A percentile compares a stretch with the other conserved stretches of the same genome.
These are phyloP conservation scores for Bifiguratus adelaidae DNA, from an alignment of 192 early-diverging fungal genomes.

Conservation along the genomic window DNA sequence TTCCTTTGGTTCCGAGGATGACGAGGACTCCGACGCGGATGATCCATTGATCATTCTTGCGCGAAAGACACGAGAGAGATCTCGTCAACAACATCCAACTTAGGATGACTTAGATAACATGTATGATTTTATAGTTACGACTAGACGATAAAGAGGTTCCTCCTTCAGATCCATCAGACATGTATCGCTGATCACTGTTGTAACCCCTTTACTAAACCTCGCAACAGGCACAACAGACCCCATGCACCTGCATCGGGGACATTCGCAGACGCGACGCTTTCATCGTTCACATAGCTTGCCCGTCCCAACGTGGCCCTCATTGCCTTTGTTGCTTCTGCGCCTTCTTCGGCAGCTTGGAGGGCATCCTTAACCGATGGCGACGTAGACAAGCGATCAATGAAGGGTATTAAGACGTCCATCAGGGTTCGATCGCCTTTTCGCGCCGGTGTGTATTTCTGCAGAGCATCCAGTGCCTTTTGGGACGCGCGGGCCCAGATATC, in stretches of 20 bases:
- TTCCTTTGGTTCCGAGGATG: not conserved
- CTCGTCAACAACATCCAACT: not conserved
- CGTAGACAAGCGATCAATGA: slow-evolving; percentile 31
- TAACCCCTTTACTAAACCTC: slow-evolving; percentile 31
- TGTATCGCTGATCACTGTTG: slow-evolving; percentile 3
- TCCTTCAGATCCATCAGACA: not conserved
- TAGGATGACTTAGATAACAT: not conserved
- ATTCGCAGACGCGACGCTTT: slow-evolving; percentile 16
- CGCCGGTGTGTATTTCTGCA: slow-evolving; percentile 57
- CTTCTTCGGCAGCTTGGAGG: slow-evolving; percentile 34
- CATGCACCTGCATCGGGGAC: slow-evolving; percentile 51
- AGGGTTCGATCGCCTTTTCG: slow-evolving; percentile 64
- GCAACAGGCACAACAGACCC: slow-evolving; percentile 43
- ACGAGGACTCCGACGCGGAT: slow-evolving; percentile 3
- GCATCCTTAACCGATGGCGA: slow-evolving; percentile 28
- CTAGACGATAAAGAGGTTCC: not conserved
- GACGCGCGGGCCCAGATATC: slow-evolving; percentile 37
- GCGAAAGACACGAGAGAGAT: not conserved
- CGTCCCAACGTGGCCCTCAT: slow-evolving; percentile 56
- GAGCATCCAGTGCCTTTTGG: slow-evolving; percentile 42
- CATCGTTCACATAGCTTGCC: slow-evolving; percentile 44
- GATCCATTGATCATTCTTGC: slow-evolving; percentile 1
- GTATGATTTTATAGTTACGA: not conserved
- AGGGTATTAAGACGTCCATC: slow-evolving; percentile 60
- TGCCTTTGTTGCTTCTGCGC: slow-evolving; percentile 36